Base-by-base conservation (phyloP, 1,139 yeast genomes). In the Geotrichum fermentans region DNA sequence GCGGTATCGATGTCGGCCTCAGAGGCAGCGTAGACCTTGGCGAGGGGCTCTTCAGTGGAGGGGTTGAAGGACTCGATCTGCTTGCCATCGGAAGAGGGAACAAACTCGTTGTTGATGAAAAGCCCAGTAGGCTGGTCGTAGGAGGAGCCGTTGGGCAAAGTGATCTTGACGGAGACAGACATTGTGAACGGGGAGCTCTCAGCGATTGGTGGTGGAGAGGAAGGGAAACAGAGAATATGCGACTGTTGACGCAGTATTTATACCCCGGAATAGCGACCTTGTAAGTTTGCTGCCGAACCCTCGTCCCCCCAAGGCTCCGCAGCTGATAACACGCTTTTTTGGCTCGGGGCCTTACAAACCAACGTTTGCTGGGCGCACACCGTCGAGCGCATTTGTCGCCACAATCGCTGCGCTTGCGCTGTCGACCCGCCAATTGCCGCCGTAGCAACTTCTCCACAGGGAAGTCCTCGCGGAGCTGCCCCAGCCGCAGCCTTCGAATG, bases 101-200 rank as follows among this genome's bases (percentile, higher is more conserved):
- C 83, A 62, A 82, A 87, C 66, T 85, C 86, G 65, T 84, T 84
- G 73, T 85, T 82, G 66, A 87, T 83, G 74, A 85, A 86, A 61
- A 87, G 73, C 52, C 95, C 95, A 16, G 83, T 72, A 55, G 95
- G 96, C 66, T 85, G 87, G 43, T 73, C 71, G 73, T 67, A 73
- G 48, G 65, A 66, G 32, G 69, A 56, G 40, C 87, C 87, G 58
- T 78, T 80, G 55, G 87, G 86, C 45, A 78, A 67, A 8, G 72
- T 75, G 53, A 81, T 65, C 30, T 69, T 43, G 17, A 38, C 43
- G 20, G 36, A 34, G 34, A 39, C 29, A 32, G 53, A 22, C 50
- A 46, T 50, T 20, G n/a, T 43, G 11, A 21, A 2, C 13, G 16
- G 13, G 20, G n/a, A 36, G 8, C 4, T 34, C 17, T 17, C n/a